Conservation (phyloP, 495 filamentous ascomycete species). For the Daldinia concentrica region DNA sequence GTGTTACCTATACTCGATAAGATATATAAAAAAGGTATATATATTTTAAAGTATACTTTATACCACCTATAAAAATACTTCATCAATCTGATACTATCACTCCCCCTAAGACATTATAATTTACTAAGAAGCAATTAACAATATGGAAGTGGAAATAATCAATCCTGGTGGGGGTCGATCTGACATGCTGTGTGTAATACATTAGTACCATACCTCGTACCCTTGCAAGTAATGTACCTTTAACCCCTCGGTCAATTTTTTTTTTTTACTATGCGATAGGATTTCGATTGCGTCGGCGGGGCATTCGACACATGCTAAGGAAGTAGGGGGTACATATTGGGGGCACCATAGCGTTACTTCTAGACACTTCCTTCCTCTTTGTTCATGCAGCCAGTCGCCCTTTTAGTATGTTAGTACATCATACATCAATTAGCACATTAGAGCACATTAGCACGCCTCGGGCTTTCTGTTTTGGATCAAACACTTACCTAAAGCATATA, state of each 20-base stretch:
- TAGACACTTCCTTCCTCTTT: slow-evolving; percentile 31
- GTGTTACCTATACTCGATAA: too few relatives aligned
- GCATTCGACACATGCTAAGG: slow-evolving; percentile 32
- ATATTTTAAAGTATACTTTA: neutral
- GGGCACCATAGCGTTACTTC: slow-evolving; percentile 24
- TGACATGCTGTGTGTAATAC: slow-evolving; percentile 18
- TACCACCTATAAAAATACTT: neutral
- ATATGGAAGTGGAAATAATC: slow-evolving; percentile 21
- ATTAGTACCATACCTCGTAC: neutral
- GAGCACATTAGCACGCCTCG: slow-evolving; percentile 1
- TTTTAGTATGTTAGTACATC: slow-evolving; percentile 12
- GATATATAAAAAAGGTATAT: too few relatives aligned
- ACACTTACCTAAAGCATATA: neutral
- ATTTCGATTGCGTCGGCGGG: slow-evolving; percentile 27
- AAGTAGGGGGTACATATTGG: slow-evolving; percentile 12
- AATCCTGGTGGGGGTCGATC: slow-evolving; percentile 18
- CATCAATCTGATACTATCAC: neutral
- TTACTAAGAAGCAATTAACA: slow-evolving; percentile 11
- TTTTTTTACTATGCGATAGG: neutral
- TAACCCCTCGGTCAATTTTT: slow-evolving; percentile 26
- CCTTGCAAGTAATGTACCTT: neutral
- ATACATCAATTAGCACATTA: neutral
- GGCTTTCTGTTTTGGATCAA: neutral
- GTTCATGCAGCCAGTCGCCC: slow-evolving; percentile 10
- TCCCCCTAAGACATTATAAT: neutral